Base-by-base conservation (phyloP, 192 early-diverging fungal species). In the Phycomyces blakesleeanus region DNA sequence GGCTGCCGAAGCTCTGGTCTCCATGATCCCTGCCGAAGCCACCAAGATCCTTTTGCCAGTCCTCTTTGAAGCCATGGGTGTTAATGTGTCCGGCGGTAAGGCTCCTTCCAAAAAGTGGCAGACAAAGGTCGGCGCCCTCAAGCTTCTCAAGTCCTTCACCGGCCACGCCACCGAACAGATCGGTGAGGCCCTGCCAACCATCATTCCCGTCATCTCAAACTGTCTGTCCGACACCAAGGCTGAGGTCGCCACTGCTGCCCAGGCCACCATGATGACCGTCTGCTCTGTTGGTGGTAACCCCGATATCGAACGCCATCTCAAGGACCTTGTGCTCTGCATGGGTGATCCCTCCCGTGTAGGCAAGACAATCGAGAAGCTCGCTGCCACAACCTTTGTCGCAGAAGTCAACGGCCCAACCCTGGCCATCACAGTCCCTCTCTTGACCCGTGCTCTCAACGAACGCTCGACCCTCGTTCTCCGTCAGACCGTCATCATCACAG, bases 391-490 rank as follows among this genome's bases (percentile, higher is more conserved):
- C 49, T 90, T 92, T 76, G 88, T 92, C 73, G 81, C 82, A 37
- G 81, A 88, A 69, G 85, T 90, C 76, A 78, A 89, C 61, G 85
- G 86, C 27, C 90, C 88, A 14, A 87, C 87, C 44, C 77, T 92
- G 42, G 85, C 88, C 66, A 89, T 91, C 64, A 89, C 89, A 86
- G 83, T 87, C 12, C 89, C 89, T 39, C 73, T 90, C n/a, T 71
- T 90, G 66, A 72, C 77, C 49, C 85, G 89, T 77, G 89, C 79
- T 18, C 59, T 86, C 39, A 76, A 81, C 41, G 88, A 91, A 63
- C 80, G 88, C 51, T 81, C 81, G 59, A 80, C 84, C 42, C 67
- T 80, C 50, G 75, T 89, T 25, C 72, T 87, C 15, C 89, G 90
- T 67, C 85, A 87, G 67, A 84, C 83, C 25, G 79, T 81, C 55